phyloP scores from a whole-genome alignment of 208 protist species.

The Leishmania guyanensis region DNA sequence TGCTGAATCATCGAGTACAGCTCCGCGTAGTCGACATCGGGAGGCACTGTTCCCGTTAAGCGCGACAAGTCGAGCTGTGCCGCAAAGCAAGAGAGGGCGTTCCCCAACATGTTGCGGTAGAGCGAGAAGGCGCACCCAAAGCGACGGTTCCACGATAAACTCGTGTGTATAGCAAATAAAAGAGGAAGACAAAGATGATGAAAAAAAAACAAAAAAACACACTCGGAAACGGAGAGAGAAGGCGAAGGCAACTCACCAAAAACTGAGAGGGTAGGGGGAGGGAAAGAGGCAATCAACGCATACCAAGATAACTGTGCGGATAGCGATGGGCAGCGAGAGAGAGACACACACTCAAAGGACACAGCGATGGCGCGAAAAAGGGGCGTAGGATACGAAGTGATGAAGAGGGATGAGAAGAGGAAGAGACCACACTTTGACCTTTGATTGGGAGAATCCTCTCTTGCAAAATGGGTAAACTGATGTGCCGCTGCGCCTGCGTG shows the following conservation, averaged over 20 bases:
- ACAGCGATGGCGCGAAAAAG: background rate
- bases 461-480: background rate
- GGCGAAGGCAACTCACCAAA: background rate
- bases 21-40: slow-evolving; percentile 2
- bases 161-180: background rate
- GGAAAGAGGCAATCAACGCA: background rate
- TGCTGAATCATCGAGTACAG: background rate
- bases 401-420: background rate
- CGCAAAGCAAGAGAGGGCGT: slow-evolving; percentile 14
- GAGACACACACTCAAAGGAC: background rate
- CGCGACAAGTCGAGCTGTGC: slow-evolving; percentile 32
- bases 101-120: slow-evolving; percentile 3
- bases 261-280: background rate
- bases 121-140: background rate
- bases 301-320: background rate
- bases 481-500: background rate
- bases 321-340: background rate
- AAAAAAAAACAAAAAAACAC: slow-evolving; percentile 11
- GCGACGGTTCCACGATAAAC: background rate
- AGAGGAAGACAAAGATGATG: background rate
- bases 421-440: background rate
- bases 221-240: slow-evolving; percentile 2
- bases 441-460: background rate
- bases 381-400: background rate
- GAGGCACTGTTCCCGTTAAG: slow-evolving; percentile 31